Percentiles rank a stretch among this genome's conserved stretches.
Conservation (phyloP, 441 rosid genomes). For the Melastoma candidum region DNA sequence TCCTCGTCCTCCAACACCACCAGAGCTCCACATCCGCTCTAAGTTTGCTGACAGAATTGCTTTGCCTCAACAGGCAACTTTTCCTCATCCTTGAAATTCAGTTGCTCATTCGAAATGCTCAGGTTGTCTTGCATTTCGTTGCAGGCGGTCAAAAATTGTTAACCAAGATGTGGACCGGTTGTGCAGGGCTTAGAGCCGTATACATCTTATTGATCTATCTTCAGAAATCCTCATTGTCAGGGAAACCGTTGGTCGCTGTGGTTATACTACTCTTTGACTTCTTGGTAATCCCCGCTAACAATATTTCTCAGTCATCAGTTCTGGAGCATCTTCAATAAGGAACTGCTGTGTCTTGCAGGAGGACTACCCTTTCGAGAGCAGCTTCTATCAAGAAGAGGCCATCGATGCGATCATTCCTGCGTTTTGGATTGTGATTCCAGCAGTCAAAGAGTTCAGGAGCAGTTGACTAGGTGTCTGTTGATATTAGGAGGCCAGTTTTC, state of each 20-base stretch:
- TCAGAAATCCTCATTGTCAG: conserved; percentile 35
- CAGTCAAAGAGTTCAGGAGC: conserved; percentile 33
- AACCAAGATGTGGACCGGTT: conserved; percentile 27
- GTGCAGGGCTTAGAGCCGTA: conserved; percentile 39
- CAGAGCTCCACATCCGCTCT: conserved; percentile 20
- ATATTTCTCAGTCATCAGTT: background rate
- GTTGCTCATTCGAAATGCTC: background rate
- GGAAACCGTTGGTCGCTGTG: conserved; percentile 41
- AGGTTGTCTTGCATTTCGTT: background rate
- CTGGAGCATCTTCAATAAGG: conserved; percentile 13
- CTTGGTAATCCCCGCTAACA: conserved; percentile 29
- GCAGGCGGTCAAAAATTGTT: conserved; percentile 41
- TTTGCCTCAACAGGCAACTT: conserved; percentile 38
- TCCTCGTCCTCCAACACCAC: conserved; percentile 27
- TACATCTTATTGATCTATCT: conserved; percentile 40
- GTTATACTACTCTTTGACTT: conserved; percentile 53
- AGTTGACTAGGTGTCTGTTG: conserved; percentile 41
- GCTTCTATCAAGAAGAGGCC: conserved; percentile 59
- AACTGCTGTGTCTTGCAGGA: conserved; percentile 39
- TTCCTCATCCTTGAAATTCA: background rate
- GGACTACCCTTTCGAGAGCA: conserved; percentile 30
- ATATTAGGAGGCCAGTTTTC: conserved; percentile 41
- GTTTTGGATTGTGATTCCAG: conserved; percentile 25
- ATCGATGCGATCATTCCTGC: conserved; percentile 33
- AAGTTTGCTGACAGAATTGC: conserved; percentile 32